Base-by-base conservation (phyloP, 78 protist genomes). In the Chrysochromulina parva region DNA sequence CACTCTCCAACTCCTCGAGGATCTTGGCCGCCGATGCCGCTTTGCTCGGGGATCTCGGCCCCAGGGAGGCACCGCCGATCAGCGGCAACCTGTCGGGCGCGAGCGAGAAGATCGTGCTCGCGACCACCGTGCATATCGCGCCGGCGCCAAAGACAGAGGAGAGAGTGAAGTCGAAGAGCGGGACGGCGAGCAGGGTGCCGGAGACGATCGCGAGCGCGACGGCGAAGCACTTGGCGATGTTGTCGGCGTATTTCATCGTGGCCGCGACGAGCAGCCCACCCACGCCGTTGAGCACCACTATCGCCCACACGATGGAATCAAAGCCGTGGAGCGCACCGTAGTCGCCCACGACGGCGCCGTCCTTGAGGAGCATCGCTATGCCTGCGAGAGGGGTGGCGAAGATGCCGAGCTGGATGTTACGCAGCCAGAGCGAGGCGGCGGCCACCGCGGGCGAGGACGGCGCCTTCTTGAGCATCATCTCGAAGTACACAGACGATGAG, bases 241-340 rank as follows among this genome's bases (percentile, higher is more conserved):
- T 85, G 90, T 86, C 90, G 16, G 90, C 78, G 81, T 60, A 65
- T 90, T 86, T 85, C 89, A 90, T 84, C 28, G 86, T n/a, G 47
- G 50, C 86, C 4, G 93, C 54, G 57, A 91, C 84, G 54, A 91
- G 90, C 48, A 91, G 80, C 22, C 93, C 93, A 28, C 90, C 89
- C 24, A 19, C 2, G 14, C 85, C 74, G 71, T 48, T 53, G 65
- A 86, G 59, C 48, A 88, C 17, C 11, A 91, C 88, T 22, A 91
- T 54, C 11, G n/a, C 24, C 89, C 78, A 52, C 52, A 59, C 69
- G 76, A 59, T 5, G 26, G 11, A 5, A 4, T 6, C 17, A 47
- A 57, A 80, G 6, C 93, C 93, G 19, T 16, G 47, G 53, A 89
- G 82, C 55, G 57, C 20, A 59, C 91, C 91, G 47, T 82, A 19